phyloP scores from a whole-genome alignment of 805 yeast species.

The Sugiyamaella smithiae region DNA sequence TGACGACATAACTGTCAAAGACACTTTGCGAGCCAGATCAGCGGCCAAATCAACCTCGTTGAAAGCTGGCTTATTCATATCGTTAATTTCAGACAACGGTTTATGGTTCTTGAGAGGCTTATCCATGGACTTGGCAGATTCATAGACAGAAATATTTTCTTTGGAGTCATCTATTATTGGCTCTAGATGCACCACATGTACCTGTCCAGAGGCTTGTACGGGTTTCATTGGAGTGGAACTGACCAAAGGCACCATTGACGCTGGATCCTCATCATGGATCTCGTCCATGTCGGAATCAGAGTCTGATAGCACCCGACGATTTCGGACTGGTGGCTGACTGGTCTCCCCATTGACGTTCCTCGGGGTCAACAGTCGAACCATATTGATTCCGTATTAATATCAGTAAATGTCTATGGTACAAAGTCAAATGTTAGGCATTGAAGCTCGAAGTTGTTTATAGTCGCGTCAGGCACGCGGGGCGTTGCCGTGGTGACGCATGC shows the following conservation, averaged over 20 bases:
- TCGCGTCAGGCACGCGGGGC: no score
- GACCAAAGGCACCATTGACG: constrained; percentile 6
- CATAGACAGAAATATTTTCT: constrained; percentile 8
- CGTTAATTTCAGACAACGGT: constrained; percentile 13
- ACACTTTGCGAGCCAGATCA: constrained; percentile 4
- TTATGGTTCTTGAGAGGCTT: background rate
- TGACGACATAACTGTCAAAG: background rate
- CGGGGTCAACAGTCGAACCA: background rate
- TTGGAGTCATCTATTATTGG: constrained; percentile 21
- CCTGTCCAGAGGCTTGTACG: background rate
- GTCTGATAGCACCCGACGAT: background rate
- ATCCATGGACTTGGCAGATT: background rate
- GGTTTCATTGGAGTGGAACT: constrained; percentile 19
- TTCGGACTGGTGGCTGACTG: background rate
- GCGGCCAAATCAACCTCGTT: constrained; percentile 3
- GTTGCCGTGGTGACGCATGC: constrained; percentile 5
- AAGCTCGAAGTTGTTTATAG: no score
- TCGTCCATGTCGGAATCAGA: constrained; percentile 2
- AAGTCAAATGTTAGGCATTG: background rate
- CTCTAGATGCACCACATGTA: constrained; percentile 23
- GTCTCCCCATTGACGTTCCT: background rate
- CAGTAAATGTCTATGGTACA: no score
- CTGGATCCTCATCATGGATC: background rate
- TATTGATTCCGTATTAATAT: no score
- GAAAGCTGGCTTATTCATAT: background rate